Percentiles rank a stretch among this genome's conserved stretches.
These are phyloP conservation scores for Raffaelea deltoideospora DNA, from an alignment of 2,329 filamentous ascomycete species.

Conservation along the genomic window DNA sequence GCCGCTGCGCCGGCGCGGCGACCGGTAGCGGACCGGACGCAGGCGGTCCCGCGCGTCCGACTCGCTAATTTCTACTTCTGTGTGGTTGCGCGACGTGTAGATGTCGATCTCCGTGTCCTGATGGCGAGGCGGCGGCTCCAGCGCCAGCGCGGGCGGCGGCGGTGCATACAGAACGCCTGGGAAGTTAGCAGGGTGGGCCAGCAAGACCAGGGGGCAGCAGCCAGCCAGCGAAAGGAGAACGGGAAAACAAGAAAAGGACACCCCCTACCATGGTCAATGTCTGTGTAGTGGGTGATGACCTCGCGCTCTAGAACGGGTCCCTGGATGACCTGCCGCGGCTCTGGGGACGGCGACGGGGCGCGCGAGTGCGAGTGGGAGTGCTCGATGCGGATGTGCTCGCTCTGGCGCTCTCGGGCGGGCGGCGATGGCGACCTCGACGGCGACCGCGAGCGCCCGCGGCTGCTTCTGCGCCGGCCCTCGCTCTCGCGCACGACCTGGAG, in stretches of 20 bases:
- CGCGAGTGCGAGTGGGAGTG: constrained; percentile 30
- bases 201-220: background rate
- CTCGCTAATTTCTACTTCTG: constrained; percentile 41
- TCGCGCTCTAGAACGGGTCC: constrained; percentile 75
- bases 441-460: constrained; percentile 25
- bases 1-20: constrained; percentile 21
- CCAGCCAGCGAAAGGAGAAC: background rate
- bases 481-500: constrained; percentile 26
- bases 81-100: constrained; percentile 35
- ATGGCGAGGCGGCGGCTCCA: constrained; percentile 22
- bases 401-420: constrained; percentile 16
- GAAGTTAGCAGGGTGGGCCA: background rate
- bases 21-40: constrained; percentile 20
- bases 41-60: constrained; percentile 25
- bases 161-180: constrained; percentile 32
- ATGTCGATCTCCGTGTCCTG: constrained; percentile 48
- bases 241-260: background rate
- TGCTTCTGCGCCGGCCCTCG: constrained; percentile 13
- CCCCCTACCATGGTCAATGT: constrained; percentile 68
- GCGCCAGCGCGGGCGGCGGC: constrained; percentile 32
- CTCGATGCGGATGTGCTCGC: constrained; percentile 37
- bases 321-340: constrained; percentile 47
- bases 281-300: constrained; percentile 75
- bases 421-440: constrained; percentile 26
- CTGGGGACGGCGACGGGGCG: constrained; percentile 31